phyloP scores from a whole-genome alignment of 2,329 filamentous ascomycete species.

The Ophiostoma perfectum region DNA sequence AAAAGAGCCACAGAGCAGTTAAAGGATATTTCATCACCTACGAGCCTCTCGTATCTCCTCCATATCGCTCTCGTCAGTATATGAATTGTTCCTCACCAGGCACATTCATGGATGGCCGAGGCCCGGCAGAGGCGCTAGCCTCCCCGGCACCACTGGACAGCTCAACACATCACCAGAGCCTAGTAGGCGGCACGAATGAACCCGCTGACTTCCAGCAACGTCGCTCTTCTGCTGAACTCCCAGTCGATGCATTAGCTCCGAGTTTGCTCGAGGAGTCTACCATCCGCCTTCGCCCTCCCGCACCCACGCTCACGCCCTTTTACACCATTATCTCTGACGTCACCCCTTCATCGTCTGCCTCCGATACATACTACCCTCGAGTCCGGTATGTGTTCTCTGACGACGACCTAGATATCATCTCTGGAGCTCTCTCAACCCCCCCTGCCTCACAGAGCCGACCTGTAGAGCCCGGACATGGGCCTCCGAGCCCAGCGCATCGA shows the following conservation, averaged over 20 bases:
- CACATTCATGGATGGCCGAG: neutral
- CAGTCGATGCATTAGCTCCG: neutral
- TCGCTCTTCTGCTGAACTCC: neutral
- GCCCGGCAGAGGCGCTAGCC: neutral
- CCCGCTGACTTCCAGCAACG: neutral
- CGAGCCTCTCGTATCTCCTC: no score
- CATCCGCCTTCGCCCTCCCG: slow-evolving; percentile 25
- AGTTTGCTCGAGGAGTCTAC: slow-evolving; percentile 20
- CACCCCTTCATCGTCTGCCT: slow-evolving; percentile 40
- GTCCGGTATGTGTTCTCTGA: slow-evolving; percentile 92
- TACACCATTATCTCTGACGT: slow-evolving; percentile 79
- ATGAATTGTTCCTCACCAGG: no score
- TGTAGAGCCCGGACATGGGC: neutral
- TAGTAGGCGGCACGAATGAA: neutral
- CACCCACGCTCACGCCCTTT: slow-evolving; percentile 65
- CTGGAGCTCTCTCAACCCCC: slow-evolving; percentile 48
- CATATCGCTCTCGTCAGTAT: no score
- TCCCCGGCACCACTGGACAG: neutral
- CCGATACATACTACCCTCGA: slow-evolving; percentile 69
- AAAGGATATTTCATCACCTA: no score
- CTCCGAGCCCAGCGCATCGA: neutral
- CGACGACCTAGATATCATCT: slow-evolving; percentile 75
- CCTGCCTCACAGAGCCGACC: no score
- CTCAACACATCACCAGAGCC: neutral
- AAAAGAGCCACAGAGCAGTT: no score